phyloP scores from a whole-genome alignment of 2,329 filamentous ascomycete genomes.

The Fusarium sp. region DNA sequence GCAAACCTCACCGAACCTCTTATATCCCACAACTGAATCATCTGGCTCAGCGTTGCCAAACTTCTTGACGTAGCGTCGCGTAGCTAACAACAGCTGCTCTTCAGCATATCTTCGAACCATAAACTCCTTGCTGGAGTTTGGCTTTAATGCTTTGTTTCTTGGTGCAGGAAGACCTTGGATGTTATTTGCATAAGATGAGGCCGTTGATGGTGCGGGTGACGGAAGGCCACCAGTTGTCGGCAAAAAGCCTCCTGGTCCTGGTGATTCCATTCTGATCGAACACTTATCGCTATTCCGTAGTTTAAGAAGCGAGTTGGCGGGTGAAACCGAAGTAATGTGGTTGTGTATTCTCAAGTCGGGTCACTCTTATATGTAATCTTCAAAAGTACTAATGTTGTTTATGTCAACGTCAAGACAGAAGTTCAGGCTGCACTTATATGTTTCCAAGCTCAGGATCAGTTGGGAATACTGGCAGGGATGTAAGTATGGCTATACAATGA shows the following conservation, averaged over 20 bases:
- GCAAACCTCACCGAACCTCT: slow-evolving; percentile 75
- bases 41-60: slow-evolving; percentile 58
- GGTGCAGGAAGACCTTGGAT: slow-evolving; percentile 64
- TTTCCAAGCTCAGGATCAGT: not conserved
- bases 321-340: not conserved
- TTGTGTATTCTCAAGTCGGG: not conserved
- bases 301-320: no score
- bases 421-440: not conserved
- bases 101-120: slow-evolving; percentile 68
- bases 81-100: slow-evolving; percentile 63
- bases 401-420: not conserved
- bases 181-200: slow-evolving; percentile 54
- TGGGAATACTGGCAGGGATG: not conserved
- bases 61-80: slow-evolving; percentile 70
- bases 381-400: not conserved
- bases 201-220: slow-evolving; percentile 65
- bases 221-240: slow-evolving; percentile 56
- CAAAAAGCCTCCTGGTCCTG: slow-evolving; percentile 64
- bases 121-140: slow-evolving; percentile 70
- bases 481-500: not conserved
- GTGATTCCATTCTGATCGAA: slow-evolving; percentile 1
- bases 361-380: not conserved
- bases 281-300: not conserved
- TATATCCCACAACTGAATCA: slow-evolving; percentile 64
- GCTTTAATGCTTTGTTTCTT: slow-evolving; percentile 61